Percentiles rank a stretch among this genome's conserved stretches.
phyloP scores from a whole-genome alignment of 2,329 filamentous ascomycete genomes.

The Alternaria gansuensis region DNA sequence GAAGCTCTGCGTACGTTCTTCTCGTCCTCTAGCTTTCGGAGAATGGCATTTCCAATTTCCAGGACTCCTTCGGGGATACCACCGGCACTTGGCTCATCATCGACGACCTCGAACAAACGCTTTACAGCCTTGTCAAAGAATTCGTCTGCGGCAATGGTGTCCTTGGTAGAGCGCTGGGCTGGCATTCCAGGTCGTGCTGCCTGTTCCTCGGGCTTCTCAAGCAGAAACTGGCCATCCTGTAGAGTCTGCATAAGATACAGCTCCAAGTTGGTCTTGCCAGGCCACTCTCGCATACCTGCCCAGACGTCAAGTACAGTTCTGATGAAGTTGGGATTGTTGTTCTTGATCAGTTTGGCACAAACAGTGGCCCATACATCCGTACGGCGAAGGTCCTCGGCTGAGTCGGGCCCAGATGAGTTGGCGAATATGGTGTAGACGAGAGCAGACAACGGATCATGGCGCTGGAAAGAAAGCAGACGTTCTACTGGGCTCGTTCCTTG shows the following conservation, averaged over 20 bases:
- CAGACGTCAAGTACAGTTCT: constrained; percentile 87
- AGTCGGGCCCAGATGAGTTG: constrained; percentile 82
- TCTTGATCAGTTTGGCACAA: constrained; percentile 81
- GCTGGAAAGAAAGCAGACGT: constrained; percentile 85
- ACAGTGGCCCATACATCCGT: constrained; percentile 89
- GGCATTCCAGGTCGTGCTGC: constrained; percentile 72
- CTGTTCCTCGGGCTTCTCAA: constrained; percentile 85
- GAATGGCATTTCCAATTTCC: constrained; percentile 83
- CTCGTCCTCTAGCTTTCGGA: constrained; percentile 75
- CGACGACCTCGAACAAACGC: constrained; percentile 83
- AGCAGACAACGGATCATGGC: constrained; percentile 84
- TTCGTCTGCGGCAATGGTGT: constrained; percentile 82
- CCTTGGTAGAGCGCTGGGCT: constrained; percentile 76
- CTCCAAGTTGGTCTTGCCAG: constrained; percentile 87
- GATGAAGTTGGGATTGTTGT: constrained; percentile 80
- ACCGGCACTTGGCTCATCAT: constrained; percentile 77
- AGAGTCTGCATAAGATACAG: constrained; percentile 95
- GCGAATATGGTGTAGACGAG: constrained; percentile 90
- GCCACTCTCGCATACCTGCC: constrained; percentile 87
- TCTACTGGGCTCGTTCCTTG: constrained; percentile 74
- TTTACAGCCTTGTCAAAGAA: constrained; percentile 87
- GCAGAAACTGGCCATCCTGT: constrained; percentile 88
- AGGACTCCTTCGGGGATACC: constrained; percentile 87
- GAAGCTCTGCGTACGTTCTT: constrained; percentile 75
- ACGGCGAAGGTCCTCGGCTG: constrained; percentile 79